Evolutionary conservation across 108 stramenopile species (phyloP).

Genomic region (Poteriospumella lacustris): DNA sequence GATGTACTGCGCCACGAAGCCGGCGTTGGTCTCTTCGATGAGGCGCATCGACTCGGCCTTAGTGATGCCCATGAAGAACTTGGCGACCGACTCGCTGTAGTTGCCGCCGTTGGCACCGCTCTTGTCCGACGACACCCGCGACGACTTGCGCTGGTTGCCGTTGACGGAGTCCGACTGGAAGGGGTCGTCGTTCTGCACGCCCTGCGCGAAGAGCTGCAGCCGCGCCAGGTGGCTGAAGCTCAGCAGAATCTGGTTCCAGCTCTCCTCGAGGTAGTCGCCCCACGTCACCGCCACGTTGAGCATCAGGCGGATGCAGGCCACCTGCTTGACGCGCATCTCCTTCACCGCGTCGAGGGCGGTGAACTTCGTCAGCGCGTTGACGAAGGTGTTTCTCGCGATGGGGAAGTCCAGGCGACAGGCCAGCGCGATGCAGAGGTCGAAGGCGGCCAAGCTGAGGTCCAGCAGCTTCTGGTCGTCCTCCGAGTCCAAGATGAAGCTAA

Average conservation of each 20-base stretch:
- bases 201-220: conserved; percentile 52
- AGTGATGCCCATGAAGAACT: conserved; percentile 11
- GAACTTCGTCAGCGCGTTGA: conserved; percentile 80
- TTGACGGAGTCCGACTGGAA: neutral
- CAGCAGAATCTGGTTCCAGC: conserved; percentile 84
- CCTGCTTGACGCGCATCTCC: conserved; percentile 72
- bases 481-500: conserved; percentile 77
- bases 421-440: conserved; percentile 71
- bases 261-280: conserved; percentile 75
- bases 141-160: neutral
- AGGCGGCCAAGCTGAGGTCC: conserved; percentile 35
- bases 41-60: conserved; percentile 25
- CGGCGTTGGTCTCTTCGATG: conserved; percentile 38
- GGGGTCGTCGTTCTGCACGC: conserved; percentile 27
- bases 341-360: conserved; percentile 67
- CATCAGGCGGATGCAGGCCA: conserved; percentile 76
- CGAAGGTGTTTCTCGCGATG: conserved; percentile 76
- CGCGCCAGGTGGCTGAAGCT: conserved; percentile 79
- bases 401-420: conserved; percentile 74
- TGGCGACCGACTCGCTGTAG: conserved; percentile 28
- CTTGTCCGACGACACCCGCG: neutral
- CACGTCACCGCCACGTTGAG: conserved; percentile 72
- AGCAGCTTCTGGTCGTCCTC: conserved; percentile 23
- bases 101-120: conserved; percentile 19
- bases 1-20: conserved; percentile 16